Evolutionary conservation across 2,329 filamentous ascomycete species (phyloP), one percentile per base, ranked within the genome.

Genomic region (Talaromyces sp.): DNA sequence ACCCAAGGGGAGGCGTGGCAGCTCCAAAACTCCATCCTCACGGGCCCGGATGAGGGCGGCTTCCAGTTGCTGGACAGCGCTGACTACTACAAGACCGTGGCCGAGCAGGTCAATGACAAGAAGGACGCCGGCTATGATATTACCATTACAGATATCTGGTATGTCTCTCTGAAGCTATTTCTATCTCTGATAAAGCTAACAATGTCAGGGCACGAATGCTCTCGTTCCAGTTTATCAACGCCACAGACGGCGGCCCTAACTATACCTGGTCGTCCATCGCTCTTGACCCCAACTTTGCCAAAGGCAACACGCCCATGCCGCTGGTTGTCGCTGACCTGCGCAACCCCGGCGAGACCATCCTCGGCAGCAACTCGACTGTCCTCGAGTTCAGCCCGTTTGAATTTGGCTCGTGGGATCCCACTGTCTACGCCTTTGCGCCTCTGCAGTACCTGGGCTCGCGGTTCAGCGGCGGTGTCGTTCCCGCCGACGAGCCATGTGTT

Each of bases 91-190:
- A 75, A 75, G 3, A 79, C 86, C 30, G 74, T 93, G 17, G 70
- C 78, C 6, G 74, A 83, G 11, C 79, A 84, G 15, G 88, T 92
- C 0, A 66, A 79, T 0, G 78, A 72, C 4, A 95, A 93, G 76
- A 68, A 71, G 1, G 73, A 87, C 62, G 88, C 87, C 17, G 85
- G 86, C 0, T 93, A 82, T 70, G 78, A 87, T 53, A 85, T 84
- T 3, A 89, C 90, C 9, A 82, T 96, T 61, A 96, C 93, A 0
- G 93, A 97, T 77, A 92, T 92, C 74, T 96, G 92, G 89, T 78
- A 72, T 49, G 67, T 65, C 8, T 30, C 19, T 9, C 25, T 32
- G 30, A 10, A 32, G 30, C 30, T 33, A 8, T 28, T 25, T 6
- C 10, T 32, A 8, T 30, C 22, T 33, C 49, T 13, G 11, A 3